Evolutionary conservation across 1,284 basidiomycete species (phyloP).

Genomic region (Sporisorium graminicola): DNA sequence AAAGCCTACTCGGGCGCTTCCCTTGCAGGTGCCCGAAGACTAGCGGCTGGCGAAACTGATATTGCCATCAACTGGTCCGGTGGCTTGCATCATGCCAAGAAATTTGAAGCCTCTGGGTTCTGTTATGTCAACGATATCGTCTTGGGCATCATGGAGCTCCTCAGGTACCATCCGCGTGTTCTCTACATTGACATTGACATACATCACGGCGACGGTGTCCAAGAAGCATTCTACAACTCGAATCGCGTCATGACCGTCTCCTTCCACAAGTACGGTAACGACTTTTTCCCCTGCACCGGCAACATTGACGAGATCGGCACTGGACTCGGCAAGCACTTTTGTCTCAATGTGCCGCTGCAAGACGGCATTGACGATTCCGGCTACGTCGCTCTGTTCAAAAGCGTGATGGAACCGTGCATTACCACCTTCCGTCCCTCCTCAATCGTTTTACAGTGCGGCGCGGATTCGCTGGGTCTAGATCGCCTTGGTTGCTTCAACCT

Average conservation of each 20-base stretch:
- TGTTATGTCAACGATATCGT: constrained; percentile 91
- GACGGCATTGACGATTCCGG: constrained; percentile 98
- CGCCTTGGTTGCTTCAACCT: constrained; percentile 96
- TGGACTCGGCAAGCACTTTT: constrained; percentile 87
- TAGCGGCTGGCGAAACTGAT: constrained; percentile 80
- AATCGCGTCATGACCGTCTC: constrained; percentile 98
- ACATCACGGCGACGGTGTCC: constrained; percentile 98
- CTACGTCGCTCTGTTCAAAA: constrained; percentile 94
- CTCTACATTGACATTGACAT: constrained; percentile 98
- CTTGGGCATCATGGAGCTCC: constrained; percentile 66
- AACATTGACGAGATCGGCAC: constrained; percentile 67
- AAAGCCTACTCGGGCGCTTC: constrained; percentile 73
- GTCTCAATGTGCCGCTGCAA: constrained; percentile 91
- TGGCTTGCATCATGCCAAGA: constrained; percentile 97
- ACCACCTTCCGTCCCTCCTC: constrained; percentile 87
- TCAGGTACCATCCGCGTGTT: constrained; percentile 80
- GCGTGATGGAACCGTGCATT: constrained; percentile 93
- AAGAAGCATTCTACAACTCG: constrained; percentile 98
- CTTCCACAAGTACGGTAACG: constrained; percentile 98
- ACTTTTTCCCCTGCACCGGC: constrained; percentile 80
- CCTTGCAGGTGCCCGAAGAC: constrained; percentile 77
- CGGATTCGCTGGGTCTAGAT: constrained; percentile 94
- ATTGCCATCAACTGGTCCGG: constrained; percentile 99
- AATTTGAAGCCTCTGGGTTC: constrained; percentile 93
- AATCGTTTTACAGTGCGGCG: constrained; percentile 97